Conservation (phyloP, 2,329 filamentous ascomycete genomes). For the Cryphonectria carpinicola region DNA sequence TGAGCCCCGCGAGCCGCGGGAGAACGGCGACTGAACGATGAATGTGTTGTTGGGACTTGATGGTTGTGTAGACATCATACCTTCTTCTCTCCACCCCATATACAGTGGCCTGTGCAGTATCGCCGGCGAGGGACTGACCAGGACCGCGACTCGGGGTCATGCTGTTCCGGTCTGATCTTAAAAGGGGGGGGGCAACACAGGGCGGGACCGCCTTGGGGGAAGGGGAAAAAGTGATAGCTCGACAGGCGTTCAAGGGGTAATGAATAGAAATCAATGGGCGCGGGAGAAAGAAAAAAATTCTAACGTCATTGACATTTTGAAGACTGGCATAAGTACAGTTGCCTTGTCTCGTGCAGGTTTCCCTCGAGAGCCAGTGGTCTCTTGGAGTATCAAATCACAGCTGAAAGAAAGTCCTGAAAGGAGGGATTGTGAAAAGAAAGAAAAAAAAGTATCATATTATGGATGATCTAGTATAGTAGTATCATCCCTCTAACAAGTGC, state of each 20-base stretch:
- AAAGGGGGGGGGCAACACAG: slow-evolving; percentile 1
- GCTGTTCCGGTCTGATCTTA: neutral
- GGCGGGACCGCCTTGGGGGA: slow-evolving; percentile 15
- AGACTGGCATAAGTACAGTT: neutral
- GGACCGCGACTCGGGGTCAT: neutral
- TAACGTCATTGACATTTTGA: slow-evolving; percentile 26
- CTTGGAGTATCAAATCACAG: neutral
- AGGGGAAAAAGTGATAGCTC: slow-evolving; percentile 25
- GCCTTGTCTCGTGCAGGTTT: neutral
- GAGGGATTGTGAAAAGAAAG: too few relatives aligned
- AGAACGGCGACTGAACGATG: slow-evolving; percentile 40
- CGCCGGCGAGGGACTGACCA: slow-evolving; percentile 27
- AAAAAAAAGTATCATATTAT: slow-evolving; percentile 28
- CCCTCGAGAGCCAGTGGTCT: neutral
- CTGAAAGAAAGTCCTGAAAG: neutral
- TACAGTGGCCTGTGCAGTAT: slow-evolving; percentile 6
- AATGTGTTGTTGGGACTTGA: slow-evolving; percentile 15
- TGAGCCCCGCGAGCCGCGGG: slow-evolving; percentile 53
- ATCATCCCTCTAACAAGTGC: slow-evolving; percentile 29
- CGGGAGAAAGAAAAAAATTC: slow-evolving; percentile 25
- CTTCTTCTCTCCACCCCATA: neutral
- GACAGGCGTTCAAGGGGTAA: slow-evolving; percentile 26
- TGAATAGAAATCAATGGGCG: slow-evolving; percentile 27
- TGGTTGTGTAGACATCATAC: slow-evolving; percentile 11
- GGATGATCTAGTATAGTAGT: slow-evolving; percentile 28